These are phyloP conservation scores for Ophiocordyceps camponoti-saundersi DNA, from an alignment of 2,329 filamentous ascomycete species.

Conservation along the genomic window DNA sequence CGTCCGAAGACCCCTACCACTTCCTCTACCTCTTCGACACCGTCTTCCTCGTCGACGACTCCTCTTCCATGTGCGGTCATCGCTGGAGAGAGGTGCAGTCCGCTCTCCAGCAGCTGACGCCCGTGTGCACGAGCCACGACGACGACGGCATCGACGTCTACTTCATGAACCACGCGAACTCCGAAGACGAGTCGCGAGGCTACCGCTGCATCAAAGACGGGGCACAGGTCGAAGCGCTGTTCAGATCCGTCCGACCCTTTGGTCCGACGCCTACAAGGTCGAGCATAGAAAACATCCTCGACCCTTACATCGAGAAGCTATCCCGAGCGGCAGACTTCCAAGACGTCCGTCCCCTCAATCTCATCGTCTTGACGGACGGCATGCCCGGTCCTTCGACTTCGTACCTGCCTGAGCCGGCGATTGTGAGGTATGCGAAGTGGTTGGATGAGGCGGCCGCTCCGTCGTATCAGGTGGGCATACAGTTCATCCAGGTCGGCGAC, in stretches of 20 bases:
- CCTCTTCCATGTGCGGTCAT: constrained; percentile 65
- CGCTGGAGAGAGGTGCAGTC: constrained; percentile 59
- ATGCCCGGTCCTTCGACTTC: constrained; percentile 25
- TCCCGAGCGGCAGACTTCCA: constrained; percentile 22
- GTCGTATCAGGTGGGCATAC: constrained; percentile 72
- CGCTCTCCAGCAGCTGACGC: constrained; percentile 57
- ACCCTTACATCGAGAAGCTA: constrained; percentile 43
- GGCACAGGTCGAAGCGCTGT: constrained; percentile 47
- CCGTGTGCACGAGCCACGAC: constrained; percentile 68
- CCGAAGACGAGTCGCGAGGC: constrained; percentile 21
- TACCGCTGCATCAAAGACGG: constrained; percentile 49
- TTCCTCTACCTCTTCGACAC: constrained; percentile 76
- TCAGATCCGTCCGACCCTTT: constrained; percentile 45
- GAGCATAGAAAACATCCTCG: constrained; percentile 53
- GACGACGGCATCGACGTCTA: constrained; percentile 76
- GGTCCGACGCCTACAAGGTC: constrained; percentile 60
- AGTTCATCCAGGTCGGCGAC: constrained; percentile 88
- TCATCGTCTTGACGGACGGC: constrained; percentile 90
- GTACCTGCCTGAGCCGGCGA: constrained; percentile 40
- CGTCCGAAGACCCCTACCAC: constrained; percentile 47
- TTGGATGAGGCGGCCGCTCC: constrained; percentile 55
- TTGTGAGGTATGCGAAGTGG: constrained; percentile 49
- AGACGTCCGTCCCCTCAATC: constrained; percentile 60
- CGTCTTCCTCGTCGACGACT: constrained; percentile 81
- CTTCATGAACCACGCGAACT: constrained; percentile 59